Evolutionary conservation across 805 yeast genomes (phyloP), one percentile per base, ranked within the genome.

Genomic region (Pichia nakasei): DNA sequence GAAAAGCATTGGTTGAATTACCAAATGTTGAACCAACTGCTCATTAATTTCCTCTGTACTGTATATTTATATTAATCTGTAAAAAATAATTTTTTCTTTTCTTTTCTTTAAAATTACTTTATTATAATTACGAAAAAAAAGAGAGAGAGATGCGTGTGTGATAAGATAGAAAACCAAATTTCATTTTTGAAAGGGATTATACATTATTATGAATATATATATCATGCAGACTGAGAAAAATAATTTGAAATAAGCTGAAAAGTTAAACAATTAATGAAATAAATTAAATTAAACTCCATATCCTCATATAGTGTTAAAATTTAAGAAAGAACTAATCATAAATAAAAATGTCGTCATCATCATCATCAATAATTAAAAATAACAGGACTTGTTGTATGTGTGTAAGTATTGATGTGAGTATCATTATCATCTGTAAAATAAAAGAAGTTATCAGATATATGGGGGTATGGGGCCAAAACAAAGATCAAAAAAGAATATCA

Each of bases 1-100:
- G 72, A 62, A 56, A 70, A 52, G 70, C 85, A 17, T 72, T 87
- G 56, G 61, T 59, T 40, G 71, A 69, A 33, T 69, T 80, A 58
- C 81, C 82, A 59, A 73, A 61, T 46, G 82, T 69, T 47, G 68
- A 68, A 51, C 73, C 70, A 52, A 58, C 69, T 38, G 66, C 66
- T 47, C 75, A 71, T 45, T 60, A 47, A 3, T 29, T 15, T 12
- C 7, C 3, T 8, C 15, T 29, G 6, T 29, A 29, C 27, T 24
- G 4, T 29, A 12, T 15, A 13, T 27, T 9, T 27, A 27, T 29
- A 29, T 29, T 24, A 8, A 8, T 24, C 7, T 8, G 27, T 8
- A 24, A 24, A 24, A 24, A 24, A 24, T 24, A 24, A 24, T 24
- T 11, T 8, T 8, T 24, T 24, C 27, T 8, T 8, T 24, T 11